Base-by-base conservation (phyloP, 176 grass and related monocot genomes). In the Oryza longistaminata region DNA sequence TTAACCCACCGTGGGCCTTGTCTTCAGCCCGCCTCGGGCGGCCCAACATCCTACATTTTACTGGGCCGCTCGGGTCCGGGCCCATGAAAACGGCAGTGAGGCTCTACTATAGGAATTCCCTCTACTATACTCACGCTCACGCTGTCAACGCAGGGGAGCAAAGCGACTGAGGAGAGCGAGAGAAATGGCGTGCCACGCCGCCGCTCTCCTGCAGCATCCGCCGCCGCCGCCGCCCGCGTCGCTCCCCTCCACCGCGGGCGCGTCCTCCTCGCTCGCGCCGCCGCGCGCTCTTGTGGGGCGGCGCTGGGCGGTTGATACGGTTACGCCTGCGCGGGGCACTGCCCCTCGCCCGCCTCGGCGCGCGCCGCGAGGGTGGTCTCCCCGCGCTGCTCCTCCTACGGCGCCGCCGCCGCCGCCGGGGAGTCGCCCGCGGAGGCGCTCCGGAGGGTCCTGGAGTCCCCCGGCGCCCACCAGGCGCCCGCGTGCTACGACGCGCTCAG, bases 401-500 rank as follows among this genome's bases (percentile, higher is more conserved):
- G 50, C 24, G 61, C 82, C 24, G 25, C 71, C 8, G 52, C 61
- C 24, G 61, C 78, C 24, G 25, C 71, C 8, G 69, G 52, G 37
- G 89, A 88, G 5, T 12, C 71, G 2, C 81, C 86, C 9, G 89
- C 86, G 3, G 73, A 86, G 66, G 71, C 37, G 46, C 96, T 98
- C 27, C 81, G 93, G 50, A 58, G 81, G 71, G 35, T 98, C 3
- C 86, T 95, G 39, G 88, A 86, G 74, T 81, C 81, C 2, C 77
- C 89, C 2, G 93, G 93, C 0, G 78, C 88, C 24, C 91, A 95
- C 76, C 96, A 93, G 87, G 93, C 93, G 13, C 93, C 93, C 19
- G 91, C 93, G 35, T 98, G 96, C 89, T 98, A 95, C 70, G 96
- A 98, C 49, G 96, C 93, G 35, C 89, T 98, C 27, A 95, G 96